Base-by-base conservation (phyloP, 768 basidiomycete genomes). In the Lyophyllum decastes region DNA sequence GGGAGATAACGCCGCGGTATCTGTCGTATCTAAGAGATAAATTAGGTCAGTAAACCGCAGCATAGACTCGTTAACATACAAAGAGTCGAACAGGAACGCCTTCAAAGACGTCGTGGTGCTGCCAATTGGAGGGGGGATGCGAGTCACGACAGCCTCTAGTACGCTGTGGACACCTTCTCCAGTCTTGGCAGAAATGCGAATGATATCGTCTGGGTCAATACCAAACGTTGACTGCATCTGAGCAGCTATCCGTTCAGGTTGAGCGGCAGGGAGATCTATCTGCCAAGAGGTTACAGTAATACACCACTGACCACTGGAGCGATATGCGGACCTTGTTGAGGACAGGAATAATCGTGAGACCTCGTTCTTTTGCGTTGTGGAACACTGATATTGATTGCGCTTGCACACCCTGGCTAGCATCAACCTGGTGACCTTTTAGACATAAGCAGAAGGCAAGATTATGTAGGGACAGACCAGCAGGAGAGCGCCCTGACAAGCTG, bases 381-480 rank as follows among this genome's bases (percentile, higher is more conserved):
- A 91, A 95, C 4, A 98, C 96, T 0, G 93, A 96, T 52, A 99
- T 86, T 14, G 95, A 94, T 73, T 99, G 97, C 0, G 97, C 97
- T 73, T 99, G 97, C 8, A 99, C 88, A 17, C 97, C 97, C 77
- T 96, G 95, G 52, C 92, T 94, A n/a, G 94, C 93, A 68, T 99
- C 97, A 2, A 98, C 95, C 64, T 98, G 74, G 30, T 14, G 34
- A 24, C 17, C 12, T 44, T 47, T 55, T 44, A 61, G 40, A 34
- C 10, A 49, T 38, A 21, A 21, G 7, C 34, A 22, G 21, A 58
- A 50, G 27, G 17, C 26, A 33, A 16, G 43, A 35, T n/a, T 2
- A 21, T 54, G n/a, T n/a, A 35, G 8, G 12, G 24, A 65, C 70
- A 57, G 65, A 84, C 82, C n/a, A 84, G 74, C 35, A 88, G 70